These are phyloP conservation scores for Aureobasidium sp. DNA, from an alignment of 2,329 filamentous ascomycete genomes.

Conservation along the genomic window DNA sequence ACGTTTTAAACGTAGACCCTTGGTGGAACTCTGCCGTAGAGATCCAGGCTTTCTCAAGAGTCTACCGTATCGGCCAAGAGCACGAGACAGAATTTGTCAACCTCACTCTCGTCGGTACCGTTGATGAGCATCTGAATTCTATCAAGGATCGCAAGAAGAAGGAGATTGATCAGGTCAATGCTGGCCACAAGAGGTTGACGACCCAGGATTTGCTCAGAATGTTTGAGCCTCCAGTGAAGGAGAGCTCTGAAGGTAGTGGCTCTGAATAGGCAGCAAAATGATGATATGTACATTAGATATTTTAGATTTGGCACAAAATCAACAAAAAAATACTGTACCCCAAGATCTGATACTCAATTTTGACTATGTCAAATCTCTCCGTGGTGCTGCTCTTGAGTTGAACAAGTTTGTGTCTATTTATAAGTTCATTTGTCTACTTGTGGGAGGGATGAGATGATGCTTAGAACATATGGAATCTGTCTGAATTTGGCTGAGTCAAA, in stretches of 20 bases:
- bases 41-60: slow-evolving; percentile 58
- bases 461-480: too few relatives aligned
- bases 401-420: too few relatives aligned
- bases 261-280: not conserved
- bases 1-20: slow-evolving; percentile 54
- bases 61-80: slow-evolving; percentile 71
- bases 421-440: too few relatives aligned
- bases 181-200: slow-evolving; percentile 39
- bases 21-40: slow-evolving; percentile 54
- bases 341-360: not conserved
- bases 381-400: too few relatives aligned
- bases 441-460: too few relatives aligned
- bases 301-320: not conserved
- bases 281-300: not conserved
- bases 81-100: slow-evolving; percentile 66
- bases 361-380: not conserved
- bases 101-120: slow-evolving; percentile 60
- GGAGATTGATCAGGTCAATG: slow-evolving; percentile 48
- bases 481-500: too few relatives aligned
- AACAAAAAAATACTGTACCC: slow-evolving; percentile 19
- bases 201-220: not conserved
- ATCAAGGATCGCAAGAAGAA: slow-evolving; percentile 63
- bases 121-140: slow-evolving; percentile 63
- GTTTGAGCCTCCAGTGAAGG: not conserved
- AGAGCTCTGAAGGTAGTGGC: not conserved